Evolutionary conservation across 2,329 filamentous ascomycete species (phyloP).

Genomic region (Annulohypoxylon truncatum): DNA sequence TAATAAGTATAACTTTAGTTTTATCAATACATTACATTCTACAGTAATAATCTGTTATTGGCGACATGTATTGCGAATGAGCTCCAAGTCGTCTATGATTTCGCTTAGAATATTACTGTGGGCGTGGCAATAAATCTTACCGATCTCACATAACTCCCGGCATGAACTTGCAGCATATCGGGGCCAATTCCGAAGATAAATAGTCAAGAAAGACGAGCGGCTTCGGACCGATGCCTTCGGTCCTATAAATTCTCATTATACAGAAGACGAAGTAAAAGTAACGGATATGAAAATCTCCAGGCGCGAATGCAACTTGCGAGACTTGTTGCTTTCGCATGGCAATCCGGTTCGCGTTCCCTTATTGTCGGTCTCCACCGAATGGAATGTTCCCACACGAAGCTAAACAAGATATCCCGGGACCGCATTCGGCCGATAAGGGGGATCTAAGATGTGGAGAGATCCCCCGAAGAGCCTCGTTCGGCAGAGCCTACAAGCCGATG

Average conservation of each 20-base stretch:
- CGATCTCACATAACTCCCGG: constrained; percentile 15
- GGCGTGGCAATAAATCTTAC: constrained; percentile 15
- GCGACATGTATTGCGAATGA: background rate
- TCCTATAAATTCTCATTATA: constrained; percentile 15
- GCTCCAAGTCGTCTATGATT: background rate
- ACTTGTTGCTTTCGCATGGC: constrained; percentile 5
- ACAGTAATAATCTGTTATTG: background rate
- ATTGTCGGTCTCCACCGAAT: background rate
- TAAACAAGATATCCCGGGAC: constrained; percentile 18
- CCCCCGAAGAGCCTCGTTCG: background rate
- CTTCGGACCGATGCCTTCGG: constrained; percentile 37
- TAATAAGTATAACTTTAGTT: background rate
- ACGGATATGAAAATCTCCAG: background rate
- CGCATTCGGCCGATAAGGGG: constrained; percentile 6
- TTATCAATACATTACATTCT: background rate
- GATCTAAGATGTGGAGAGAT: background rate
- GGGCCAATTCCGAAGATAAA: constrained; percentile 17
- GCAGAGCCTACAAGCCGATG: constrained; percentile 6
- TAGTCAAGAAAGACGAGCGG: constrained; percentile 9
- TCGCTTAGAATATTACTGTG: constrained; percentile 11
- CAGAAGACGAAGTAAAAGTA: background rate
- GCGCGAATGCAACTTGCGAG: background rate
- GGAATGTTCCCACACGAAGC: background rate
- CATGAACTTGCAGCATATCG: constrained; percentile 18
- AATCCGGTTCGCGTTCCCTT: constrained; percentile 4